Conservation (phyloP, 371 early-diverging fungal genomes). For the Circinella minor region DNA sequence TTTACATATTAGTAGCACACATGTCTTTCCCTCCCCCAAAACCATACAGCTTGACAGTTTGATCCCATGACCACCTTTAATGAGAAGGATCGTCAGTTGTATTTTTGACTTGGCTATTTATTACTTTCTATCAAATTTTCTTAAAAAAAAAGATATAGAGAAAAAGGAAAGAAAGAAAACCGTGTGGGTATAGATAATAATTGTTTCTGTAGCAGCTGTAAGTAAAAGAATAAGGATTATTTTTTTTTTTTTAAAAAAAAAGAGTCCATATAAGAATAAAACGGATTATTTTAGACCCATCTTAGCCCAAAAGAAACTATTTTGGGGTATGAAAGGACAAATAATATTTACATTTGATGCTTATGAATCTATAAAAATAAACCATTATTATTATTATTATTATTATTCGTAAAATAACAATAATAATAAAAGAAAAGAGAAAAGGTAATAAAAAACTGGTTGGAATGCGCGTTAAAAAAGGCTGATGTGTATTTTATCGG, state of each 20-base stretch:
- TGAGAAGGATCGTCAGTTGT: neutral
- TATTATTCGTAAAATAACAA: too few relatives aligned
- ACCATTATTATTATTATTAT: too few relatives aligned
- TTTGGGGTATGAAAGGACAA: slow-evolving; percentile 2
- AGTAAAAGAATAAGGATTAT: neutral
- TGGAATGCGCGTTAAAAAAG: slow-evolving; percentile 14
- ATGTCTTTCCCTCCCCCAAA: neutral
- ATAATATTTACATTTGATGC: too few relatives aligned
- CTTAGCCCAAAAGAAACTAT: slow-evolving; percentile 5
- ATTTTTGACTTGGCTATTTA: slow-evolving; percentile 2
- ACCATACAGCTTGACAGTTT: slow-evolving; percentile 7
- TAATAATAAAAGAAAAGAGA: too few relatives aligned
- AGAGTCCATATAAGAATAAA: neutral
- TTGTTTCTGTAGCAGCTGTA: too few relatives aligned
- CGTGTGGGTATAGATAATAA: neutral
- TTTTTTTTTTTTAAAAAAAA: neutral
- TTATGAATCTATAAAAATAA: too few relatives aligned
- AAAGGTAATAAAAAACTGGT: slow-evolving; percentile 1
- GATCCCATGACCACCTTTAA: slow-evolving; percentile 11
- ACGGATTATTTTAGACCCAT: slow-evolving; percentile 1
- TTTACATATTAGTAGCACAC: too few relatives aligned
- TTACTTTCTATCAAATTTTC: too few relatives aligned
- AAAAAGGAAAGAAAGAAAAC: neutral
- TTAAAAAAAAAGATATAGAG: too few relatives aligned
- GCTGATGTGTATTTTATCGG: neutral